Percentiles rank a stretch among this genome's conserved stretches.
These are phyloP conservation scores for Poronia punctata DNA, from an alignment of 495 filamentous ascomycete genomes.

Conservation along the genomic window DNA sequence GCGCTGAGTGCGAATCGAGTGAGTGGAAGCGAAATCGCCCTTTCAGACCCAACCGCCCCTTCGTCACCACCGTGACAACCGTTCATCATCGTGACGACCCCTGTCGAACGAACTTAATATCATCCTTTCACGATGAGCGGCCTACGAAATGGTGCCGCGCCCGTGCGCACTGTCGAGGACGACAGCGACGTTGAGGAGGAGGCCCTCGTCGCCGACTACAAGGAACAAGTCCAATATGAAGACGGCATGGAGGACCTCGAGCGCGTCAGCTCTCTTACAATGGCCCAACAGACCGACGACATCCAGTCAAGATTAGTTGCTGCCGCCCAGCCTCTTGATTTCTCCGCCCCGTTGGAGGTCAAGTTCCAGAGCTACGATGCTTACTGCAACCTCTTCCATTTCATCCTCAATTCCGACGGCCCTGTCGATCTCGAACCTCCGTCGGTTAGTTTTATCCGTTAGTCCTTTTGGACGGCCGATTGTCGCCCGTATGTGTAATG, in stretches of 20 bases:
- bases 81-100: neutral
- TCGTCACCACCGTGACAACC: slow-evolving; percentile 6
- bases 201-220: slow-evolving; percentile 87
- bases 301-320: slow-evolving; percentile 84
- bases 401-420: slow-evolving; percentile 96
- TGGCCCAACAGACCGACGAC: slow-evolving; percentile 59
- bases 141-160: slow-evolving; percentile 44
- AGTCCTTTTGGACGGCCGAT: no score
- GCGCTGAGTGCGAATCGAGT: neutral
- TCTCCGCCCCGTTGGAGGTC: slow-evolving; percentile 84
- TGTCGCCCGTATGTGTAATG: no score
- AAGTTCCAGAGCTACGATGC: slow-evolving; percentile 98
- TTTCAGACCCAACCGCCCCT: slow-evolving; percentile 11
- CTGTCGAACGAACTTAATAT: slow-evolving; percentile 9
- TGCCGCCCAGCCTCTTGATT: slow-evolving; percentile 91
- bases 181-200: slow-evolving; percentile 93
- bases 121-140: slow-evolving; percentile 36
- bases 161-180: slow-evolving; percentile 55
- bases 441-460: slow-evolving; percentile 56
- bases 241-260: slow-evolving; percentile 76
- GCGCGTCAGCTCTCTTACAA: slow-evolving; percentile 44
- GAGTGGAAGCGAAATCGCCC: slow-evolving; percentile 10
- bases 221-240: slow-evolving; percentile 87
- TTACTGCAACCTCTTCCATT: slow-evolving; percentile 98
- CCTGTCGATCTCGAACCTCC: slow-evolving; percentile 94